These are phyloP conservation scores for Corymbia citriodora DNA, from an alignment of 441 rosid species.

Conservation along the genomic window DNA sequence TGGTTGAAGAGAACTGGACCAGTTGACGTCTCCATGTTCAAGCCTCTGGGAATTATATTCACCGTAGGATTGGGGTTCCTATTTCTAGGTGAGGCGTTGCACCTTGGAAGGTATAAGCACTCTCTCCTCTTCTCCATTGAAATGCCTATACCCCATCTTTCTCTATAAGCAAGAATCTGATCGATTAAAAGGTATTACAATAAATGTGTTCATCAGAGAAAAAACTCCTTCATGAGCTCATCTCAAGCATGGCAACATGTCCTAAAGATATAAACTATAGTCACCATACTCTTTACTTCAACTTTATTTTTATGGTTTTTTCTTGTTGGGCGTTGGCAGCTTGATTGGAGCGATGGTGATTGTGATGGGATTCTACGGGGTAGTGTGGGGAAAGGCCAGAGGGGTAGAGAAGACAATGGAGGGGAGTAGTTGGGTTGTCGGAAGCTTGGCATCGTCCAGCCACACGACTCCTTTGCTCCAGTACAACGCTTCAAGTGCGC, in stretches of 20 bases:
- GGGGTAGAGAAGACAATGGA: not conserved
- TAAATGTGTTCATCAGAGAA: not conserved
- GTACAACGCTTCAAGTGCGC: not conserved
- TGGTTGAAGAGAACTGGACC: not conserved
- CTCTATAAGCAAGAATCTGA: not conserved
- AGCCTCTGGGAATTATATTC: not conserved
- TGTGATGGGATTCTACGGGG: not conserved
- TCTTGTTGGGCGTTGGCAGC: not conserved
- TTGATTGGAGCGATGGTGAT: not conserved
- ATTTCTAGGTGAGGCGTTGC: not conserved
- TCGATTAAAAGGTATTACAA: not conserved
- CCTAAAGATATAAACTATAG: not conserved
- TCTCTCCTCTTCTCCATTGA: not conserved
- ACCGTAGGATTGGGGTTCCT: not conserved
- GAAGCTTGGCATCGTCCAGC: not conserved
- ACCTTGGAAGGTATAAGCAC: not conserved
- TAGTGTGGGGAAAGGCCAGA: not conserved
- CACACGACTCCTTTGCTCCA: not conserved
- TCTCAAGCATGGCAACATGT: not conserved
- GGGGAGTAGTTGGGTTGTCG: not conserved
- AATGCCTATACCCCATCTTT: not conserved
- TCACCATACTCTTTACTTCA: not conserved
- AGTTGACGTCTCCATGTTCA: not conserved
- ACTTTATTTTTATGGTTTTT: fast-evolving
- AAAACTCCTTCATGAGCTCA: not conserved